Evolutionary conservation across 2,329 filamentous ascomycete species (phyloP), one percentile per base, ranked within the genome.

Genomic region (Byssochlamys sp.): DNA sequence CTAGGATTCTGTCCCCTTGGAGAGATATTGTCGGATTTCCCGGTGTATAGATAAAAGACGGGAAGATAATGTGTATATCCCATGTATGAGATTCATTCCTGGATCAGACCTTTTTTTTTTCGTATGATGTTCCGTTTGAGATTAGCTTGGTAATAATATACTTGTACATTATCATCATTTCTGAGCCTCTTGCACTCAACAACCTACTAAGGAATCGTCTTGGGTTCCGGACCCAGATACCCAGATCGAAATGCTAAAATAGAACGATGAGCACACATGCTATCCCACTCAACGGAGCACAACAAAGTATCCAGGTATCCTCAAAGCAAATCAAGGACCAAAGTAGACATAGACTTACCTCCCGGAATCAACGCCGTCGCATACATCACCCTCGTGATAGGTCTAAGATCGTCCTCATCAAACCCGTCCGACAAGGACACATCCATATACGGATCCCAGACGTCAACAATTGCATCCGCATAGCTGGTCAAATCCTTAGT

Each of bases 361-460:
- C 81, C 81, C 3, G 80, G 79, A 54, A 81, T 75, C 61, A 84
- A 62, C 33, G 80, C 80, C 3, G 80, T 73, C 12, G 81, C 78
- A 69, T 81, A 83, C 81, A 84, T 84, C 45, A 80, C 80, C 25
- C 75, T 67, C 3, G 80, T 82, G 48, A 84, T 84, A 0, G 81
- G 80, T 51, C 73, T 69, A 61, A 84, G 63, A 52, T 80, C 79
- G 3, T 74, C 65, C 12, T 75, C 69, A 1, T 74, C 66, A 24
- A 70, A 61, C 14, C 63, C 62, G 25, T 66, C 60, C 2, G 67
- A 63, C 52, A 73, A 65, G 14, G 70, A 66, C 6, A 69, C 58
- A n/a, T 74, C 66, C 67, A 74, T 72, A 55, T 72, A 70, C 9
- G 71, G 68, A 55, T 74, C 69, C 73, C 74, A 75, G 9, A 66